Base-by-base conservation (phyloP, 2,329 filamentous ascomycete genomes). In the Microcyclospora pomicola region DNA sequence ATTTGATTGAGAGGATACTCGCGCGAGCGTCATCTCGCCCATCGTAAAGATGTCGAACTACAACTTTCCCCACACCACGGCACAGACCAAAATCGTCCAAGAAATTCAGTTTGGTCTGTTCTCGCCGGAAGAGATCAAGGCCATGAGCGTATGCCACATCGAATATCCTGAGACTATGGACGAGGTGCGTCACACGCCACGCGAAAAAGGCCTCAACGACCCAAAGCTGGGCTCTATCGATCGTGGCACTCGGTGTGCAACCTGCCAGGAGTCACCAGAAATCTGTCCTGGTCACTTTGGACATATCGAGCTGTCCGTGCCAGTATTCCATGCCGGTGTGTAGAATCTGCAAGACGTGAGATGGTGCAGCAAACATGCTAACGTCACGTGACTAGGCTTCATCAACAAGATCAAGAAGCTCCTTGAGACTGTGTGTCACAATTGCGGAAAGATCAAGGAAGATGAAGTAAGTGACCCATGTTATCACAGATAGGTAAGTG, bases 121-220 rank as follows among this genome's bases (percentile, higher is more conserved):
- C 64, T 93, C 91, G 28, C 91, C 91, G 16, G 91, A 98, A 62
- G 92, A 98, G 69, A 94, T 96, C 65, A 96, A 98, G 71, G 87
- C 82, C 56, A 92, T 96, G 85, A 95, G 87, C 65, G 88, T 96
- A 47, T 82, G 80, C 52, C 84, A 94, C 61, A 88, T 98, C 60
- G 75, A 91, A 61, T 96, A 95, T 59, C 87, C 91, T n/a, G 91
- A 98, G 69, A 96, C 91, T 19, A 95, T 98, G 91, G 91, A 98
- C 59, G 91, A 98, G 64, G 81, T 81, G 62, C 82, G 87, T 56
- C 80, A 83, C 50, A 84, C 84, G 60, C 91, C 91, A 47, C 85
- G 91, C 51, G 82, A 91, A 45, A 80, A 82, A 58, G 91, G 91
- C 56, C 71, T 96, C 50, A 96, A 96, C 60, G 91, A 99, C 59